A percentile compares a stretch with the other conserved stretches of the same genome.
phyloP scores from a whole-genome alignment of 2,329 filamentous ascomycete species.

The Trichoderma arundinaceum region DNA sequence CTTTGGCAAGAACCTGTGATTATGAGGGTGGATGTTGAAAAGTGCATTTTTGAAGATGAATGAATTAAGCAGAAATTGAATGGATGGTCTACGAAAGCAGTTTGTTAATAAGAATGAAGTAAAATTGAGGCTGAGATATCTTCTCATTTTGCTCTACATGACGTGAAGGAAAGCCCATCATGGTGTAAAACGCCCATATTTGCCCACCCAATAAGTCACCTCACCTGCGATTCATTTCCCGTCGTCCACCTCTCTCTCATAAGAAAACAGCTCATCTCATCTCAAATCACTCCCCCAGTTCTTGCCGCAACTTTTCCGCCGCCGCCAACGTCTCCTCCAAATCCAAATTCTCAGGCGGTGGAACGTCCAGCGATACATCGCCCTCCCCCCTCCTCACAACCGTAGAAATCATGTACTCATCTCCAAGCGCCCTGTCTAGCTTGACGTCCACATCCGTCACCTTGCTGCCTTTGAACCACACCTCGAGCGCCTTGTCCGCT shows the following conservation, averaged over 20 bases:
- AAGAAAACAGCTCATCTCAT: not conserved
- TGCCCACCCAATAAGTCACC: no score
- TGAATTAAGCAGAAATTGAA: no score
- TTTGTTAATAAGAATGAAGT: no score
- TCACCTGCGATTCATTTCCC: no score
- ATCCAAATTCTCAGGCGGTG: conserved; percentile 50
- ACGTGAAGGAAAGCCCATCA: no score
- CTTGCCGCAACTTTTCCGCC: conserved; percentile 45
- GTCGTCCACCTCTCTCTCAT: no score
- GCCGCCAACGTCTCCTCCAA: conserved; percentile 54
- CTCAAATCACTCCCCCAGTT: conserved; percentile 9
- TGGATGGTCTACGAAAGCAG: no score
- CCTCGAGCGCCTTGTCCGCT: conserved; percentile 36
- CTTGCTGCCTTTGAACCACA: conserved; percentile 41
- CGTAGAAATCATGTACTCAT: conserved; percentile 62
- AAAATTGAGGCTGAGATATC: no score
- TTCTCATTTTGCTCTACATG: no score
- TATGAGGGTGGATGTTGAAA: not conserved
- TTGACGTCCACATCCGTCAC: conserved; percentile 46
- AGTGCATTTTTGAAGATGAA: not conserved
- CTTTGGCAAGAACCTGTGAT: conserved; percentile 58
- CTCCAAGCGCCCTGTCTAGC: conserved; percentile 51
- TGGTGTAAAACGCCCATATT: no score
- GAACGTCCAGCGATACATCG: conserved; percentile 45
- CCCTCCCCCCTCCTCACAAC: conserved; percentile 53